A percentile compares a stretch with the other conserved stretches of the same genome.
These are phyloP conservation scores for Psilocybe azurescens DNA, from an alignment of 768 basidiomycete genomes.

Conservation along the genomic window DNA sequence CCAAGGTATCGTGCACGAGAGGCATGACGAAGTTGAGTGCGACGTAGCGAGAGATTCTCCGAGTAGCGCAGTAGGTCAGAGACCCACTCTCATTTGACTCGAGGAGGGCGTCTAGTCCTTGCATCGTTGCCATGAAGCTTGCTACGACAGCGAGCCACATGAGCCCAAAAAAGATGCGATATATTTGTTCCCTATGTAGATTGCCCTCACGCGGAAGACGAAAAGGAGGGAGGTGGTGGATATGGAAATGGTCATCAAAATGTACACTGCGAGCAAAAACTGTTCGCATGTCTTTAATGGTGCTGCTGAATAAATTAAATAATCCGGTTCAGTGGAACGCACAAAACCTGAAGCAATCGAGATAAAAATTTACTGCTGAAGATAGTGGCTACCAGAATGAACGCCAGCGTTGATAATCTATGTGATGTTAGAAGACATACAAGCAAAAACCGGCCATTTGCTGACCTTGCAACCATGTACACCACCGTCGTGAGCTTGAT, in stretches of 20 bases:
- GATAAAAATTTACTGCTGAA: neutral
- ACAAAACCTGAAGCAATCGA: too few relatives aligned
- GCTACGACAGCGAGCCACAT: slow-evolving; percentile 1
- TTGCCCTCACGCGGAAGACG: too few relatives aligned
- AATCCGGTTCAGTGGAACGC: too few relatives aligned
- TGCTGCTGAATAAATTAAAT: neutral
- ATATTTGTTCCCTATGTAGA: neutral
- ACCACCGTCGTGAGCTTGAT: slow-evolving; percentile 5
- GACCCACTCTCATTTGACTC: neutral
- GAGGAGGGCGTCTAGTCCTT: neutral
- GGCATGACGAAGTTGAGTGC: too few relatives aligned
- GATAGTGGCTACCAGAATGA: neutral
- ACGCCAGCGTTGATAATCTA: slow-evolving; percentile 3
- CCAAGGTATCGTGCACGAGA: too few relatives aligned
- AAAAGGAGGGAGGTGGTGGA: too few relatives aligned
- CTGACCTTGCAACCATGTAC: slow-evolving; percentile 15
- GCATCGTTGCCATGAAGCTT: slow-evolving; percentile 3
- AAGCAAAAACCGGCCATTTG: neutral
- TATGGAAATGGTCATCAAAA: neutral
- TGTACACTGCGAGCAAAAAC: slow-evolving; percentile 6
- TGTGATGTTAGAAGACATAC: neutral
- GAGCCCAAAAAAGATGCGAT: slow-evolving; percentile 6
- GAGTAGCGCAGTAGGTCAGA: too few relatives aligned
- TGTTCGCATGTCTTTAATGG: neutral
- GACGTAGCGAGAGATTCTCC: too few relatives aligned